A percentile compares a stretch with the other conserved stretches of the same genome.
phyloP scores from a whole-genome alignment of 306 rosid species.

The Castanospermum australe region DNA sequence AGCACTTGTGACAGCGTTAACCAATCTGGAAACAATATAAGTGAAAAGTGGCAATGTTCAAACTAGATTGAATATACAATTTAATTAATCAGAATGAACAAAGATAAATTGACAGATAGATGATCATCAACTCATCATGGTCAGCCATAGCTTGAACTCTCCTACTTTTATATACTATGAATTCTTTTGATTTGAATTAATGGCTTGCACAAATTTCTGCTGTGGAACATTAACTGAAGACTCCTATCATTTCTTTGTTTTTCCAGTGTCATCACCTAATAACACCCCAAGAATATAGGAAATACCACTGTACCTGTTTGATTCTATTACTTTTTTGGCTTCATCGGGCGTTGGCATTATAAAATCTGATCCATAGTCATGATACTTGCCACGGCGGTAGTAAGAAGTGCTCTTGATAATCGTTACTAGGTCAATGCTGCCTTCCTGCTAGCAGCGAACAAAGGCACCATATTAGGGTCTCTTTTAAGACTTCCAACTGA shows the following conservation, averaged over 20 bases:
- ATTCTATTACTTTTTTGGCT: conserved; percentile 34
- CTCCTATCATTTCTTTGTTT: no score
- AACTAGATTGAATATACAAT: conserved; percentile 9
- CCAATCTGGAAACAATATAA: conserved; percentile 40
- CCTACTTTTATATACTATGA: background rate
- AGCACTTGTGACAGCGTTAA: conserved; percentile 52
- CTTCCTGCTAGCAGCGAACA: conserved; percentile 58
- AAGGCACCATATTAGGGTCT: background rate
- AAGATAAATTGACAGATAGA: conserved; percentile 11
- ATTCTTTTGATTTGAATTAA: conserved; percentile 1
- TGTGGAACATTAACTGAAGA: no score
- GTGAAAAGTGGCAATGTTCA: conserved; percentile 5
- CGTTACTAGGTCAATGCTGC: conserved; percentile 58
- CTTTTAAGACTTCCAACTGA: background rate
- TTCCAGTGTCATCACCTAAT: no score
- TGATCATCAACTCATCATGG: background rate
- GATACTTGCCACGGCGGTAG: conserved; percentile 72
- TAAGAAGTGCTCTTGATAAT: conserved; percentile 60
- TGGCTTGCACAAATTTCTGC: conserved; percentile 1
- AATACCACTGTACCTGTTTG: conserved; percentile 55
- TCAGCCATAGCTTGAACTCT: conserved; percentile 7
- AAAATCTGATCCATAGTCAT: conserved; percentile 69
- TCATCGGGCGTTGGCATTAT: conserved; percentile 66
- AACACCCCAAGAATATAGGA: background rate
- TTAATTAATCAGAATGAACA: background rate